These are phyloP conservation scores for Quercus robur DNA, from an alignment of 306 rosid species.

Conservation along the genomic window DNA sequence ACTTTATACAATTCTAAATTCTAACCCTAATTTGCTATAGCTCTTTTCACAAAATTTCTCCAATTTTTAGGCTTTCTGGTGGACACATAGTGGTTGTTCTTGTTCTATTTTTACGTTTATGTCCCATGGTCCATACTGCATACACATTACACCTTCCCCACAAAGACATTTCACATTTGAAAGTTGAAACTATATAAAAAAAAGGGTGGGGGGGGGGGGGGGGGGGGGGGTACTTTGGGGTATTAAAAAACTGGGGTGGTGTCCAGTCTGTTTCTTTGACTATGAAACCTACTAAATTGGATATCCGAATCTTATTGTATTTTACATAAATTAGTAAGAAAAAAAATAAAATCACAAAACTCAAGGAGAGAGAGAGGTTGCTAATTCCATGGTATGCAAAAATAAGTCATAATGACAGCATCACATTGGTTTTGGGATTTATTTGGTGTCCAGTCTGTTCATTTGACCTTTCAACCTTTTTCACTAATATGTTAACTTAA, in stretches of 20 bases:
- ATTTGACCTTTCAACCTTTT: slow-evolving; percentile 31
- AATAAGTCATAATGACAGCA: neutral
- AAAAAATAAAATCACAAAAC: slow-evolving; percentile 22
- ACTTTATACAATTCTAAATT: too few relatives aligned
- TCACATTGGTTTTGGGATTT: slow-evolving; percentile 13
- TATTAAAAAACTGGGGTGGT: neutral
- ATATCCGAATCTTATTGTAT: slow-evolving; percentile 3
- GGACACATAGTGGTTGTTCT: neutral
- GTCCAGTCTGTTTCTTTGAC: slow-evolving; percentile 10
- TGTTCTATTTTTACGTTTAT: neutral
- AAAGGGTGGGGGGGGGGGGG: neutral
- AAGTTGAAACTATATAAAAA: too few relatives aligned
- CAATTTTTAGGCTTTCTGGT: neutral
- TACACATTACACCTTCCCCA: neutral
- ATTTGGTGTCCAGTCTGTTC: slow-evolving; percentile 30
- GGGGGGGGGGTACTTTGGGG: neutral
- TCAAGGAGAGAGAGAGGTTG: slow-evolving; percentile 8
- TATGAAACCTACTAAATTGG: neutral
- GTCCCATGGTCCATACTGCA: too few relatives aligned
- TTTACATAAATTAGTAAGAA: neutral
- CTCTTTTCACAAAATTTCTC: neutral
- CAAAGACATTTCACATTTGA: neutral
- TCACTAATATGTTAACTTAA: neutral
- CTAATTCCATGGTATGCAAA: slow-evolving; percentile 11
- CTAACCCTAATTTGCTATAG: too few relatives aligned